Evolutionary conservation across 1,284 basidiomycete genomes (phyloP), one percentile per base, ranked within the genome.

Genomic region (Mycosarcoma maydis): DNA sequence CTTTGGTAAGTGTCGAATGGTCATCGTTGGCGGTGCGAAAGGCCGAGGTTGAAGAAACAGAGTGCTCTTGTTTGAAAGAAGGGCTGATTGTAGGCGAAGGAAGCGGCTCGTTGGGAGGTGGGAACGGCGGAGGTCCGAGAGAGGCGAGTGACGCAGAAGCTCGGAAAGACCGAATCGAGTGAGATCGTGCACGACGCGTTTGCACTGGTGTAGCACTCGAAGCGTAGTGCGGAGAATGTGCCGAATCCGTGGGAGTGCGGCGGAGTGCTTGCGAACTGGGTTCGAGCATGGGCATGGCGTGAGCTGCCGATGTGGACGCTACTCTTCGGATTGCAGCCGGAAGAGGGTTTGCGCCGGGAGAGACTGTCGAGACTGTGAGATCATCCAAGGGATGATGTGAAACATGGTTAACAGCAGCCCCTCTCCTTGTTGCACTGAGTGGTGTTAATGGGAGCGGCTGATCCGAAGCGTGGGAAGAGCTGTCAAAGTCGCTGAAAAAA

Each of bases 401-500:
- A 8, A 54, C 13, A 13, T 20, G 44, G 40, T 52, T 52, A 40
- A 68, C 32, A 16, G 62, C 51, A 10, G 50, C 53, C n/a, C 61
- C 58, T 41, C 73, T 34, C 4, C 66, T 43, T 26, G 73, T 71
- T 5, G 73, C 61, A 32, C 71, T 73, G 36, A 73, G 53, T 5
- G 73, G 71, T 6, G 58, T 67, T 20, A 59, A 13, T 0, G 68
- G 58, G 23, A 73, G 45, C 36, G 55, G 56, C 17, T 50, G 48
- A 20, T 51, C 52, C 33, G 53, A 30, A 16, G 49, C 33, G 26
- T 49, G 41, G 38, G 49, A n/a, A 34, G 49, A 13, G 30, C 17
- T 17, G 19, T 14, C 42, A 29, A 52, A 47, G 19, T 38, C 44
- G 14, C 38, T 24, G 6, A 42, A 16, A n/a, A 34, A 52, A 13